Percentiles rank a stretch among this genome's conserved stretches.
Conservation (phyloP, 2,329 filamentous ascomycete genomes). For the Fusarium annulatum region DNA sequence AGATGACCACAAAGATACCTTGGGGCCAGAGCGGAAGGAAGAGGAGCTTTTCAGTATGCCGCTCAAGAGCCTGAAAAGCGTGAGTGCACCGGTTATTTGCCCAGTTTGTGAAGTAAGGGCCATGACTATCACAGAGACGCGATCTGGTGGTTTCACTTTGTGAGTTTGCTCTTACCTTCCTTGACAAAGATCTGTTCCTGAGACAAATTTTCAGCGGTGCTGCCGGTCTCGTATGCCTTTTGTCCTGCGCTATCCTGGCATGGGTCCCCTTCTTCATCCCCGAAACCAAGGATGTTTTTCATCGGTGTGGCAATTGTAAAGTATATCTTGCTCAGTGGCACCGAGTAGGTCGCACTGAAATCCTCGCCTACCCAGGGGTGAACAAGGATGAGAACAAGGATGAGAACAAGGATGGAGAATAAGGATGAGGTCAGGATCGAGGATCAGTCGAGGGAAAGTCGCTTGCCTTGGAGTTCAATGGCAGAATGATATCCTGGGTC, state of each 20-base stretch:
- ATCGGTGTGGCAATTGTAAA: constrained; percentile 36
- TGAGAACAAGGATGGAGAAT: not conserved
- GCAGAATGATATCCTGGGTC: constrained; percentile 11
- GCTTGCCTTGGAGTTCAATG: not conserved
- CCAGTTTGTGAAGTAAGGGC: constrained; percentile 20
- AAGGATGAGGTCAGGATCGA: not conserved
- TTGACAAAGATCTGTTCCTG: not conserved
- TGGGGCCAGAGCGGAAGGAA: not conserved
- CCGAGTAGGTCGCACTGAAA: constrained; percentile 37
- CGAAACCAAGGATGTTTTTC: constrained; percentile 37
- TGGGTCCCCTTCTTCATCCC: constrained; percentile 23
- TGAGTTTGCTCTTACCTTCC: constrained; percentile 7
- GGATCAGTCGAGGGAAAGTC: not conserved
- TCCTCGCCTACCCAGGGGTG: constrained; percentile 16
- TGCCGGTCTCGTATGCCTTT: rapidly evolving
- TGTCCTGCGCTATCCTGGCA: not conserved
- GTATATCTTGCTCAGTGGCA: constrained; percentile 38
- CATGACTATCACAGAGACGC: constrained; percentile 14
- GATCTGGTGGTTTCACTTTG: constrained; percentile 30
- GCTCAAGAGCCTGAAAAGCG: constrained; percentile 21
- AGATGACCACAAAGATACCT: not conserved
- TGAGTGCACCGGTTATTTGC: constrained; percentile 34
- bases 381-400: not conserved
- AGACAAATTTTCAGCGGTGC: not conserved
- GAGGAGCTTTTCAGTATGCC: constrained; percentile 15